These are phyloP conservation scores for Dryas octopetala DNA, from an alignment of 306 rosid genomes.

Conservation along the genomic window DNA sequence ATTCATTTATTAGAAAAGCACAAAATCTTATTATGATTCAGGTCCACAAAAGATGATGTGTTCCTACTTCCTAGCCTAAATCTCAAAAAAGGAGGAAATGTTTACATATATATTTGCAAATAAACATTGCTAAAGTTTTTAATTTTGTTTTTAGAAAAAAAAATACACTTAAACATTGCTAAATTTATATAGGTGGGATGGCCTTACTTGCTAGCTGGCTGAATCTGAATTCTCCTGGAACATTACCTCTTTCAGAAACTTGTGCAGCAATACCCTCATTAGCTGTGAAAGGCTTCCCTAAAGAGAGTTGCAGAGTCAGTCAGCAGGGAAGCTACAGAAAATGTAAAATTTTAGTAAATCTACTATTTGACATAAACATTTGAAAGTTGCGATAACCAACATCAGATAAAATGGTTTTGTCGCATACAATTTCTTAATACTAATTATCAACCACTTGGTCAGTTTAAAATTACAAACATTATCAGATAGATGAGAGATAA, in stretches of 20 bases:
- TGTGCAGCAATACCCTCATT: constrained; percentile 9
- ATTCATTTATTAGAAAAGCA: neutral
- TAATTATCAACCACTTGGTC: neutral
- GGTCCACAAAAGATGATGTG: neutral
- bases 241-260: neutral
- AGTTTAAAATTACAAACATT: neutral
- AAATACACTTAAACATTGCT: neutral
- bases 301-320: constrained; percentile 14
- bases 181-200: constrained; percentile 2
- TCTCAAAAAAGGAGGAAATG: neutral
- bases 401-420: neutral
- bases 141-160: no score
- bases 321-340: constrained; percentile 15
- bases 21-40: neutral
- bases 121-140: neutral
- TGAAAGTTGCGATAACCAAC: neutral
- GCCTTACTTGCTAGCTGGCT: constrained; percentile 14
- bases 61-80: neutral
- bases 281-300: constrained; percentile 10
- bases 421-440: neutral
- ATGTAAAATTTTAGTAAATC: neutral
- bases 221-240: constrained; percentile 5
- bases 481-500: neutral
- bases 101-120: neutral
- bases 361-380: neutral